Evolutionary conservation across 306 rosid genomes (phyloP).

Genomic region (Cucurbita maxima): DNA sequence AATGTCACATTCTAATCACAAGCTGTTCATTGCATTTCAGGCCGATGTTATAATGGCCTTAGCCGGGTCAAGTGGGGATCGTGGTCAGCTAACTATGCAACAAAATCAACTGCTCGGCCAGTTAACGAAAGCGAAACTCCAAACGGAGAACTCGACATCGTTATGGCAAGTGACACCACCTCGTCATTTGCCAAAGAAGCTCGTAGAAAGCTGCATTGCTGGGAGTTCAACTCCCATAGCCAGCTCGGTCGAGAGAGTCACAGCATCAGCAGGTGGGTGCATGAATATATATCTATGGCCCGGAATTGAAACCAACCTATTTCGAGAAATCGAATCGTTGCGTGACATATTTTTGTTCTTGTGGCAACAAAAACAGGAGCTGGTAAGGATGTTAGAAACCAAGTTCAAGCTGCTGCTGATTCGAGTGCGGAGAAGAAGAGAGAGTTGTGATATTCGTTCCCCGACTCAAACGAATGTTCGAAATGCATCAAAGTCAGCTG

Average conservation of each 20-base stretch:
- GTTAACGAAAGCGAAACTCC: slow-evolving; percentile 34
- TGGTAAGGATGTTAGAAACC: slow-evolving; percentile 44
- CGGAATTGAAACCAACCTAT: neutral
- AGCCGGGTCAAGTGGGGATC: slow-evolving; percentile 98
- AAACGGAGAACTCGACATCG: slow-evolving; percentile 56
- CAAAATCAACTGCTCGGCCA: slow-evolving; percentile 37
- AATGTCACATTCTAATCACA: neutral
- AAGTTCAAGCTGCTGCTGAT: slow-evolving; percentile 36
- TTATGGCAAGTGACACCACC: slow-evolving; percentile 27
- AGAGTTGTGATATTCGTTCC: slow-evolving; percentile 25
- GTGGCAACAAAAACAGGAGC: slow-evolving; percentile 29
- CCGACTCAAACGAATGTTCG: neutral
- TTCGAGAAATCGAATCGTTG: neutral
- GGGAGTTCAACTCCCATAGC: slow-evolving; percentile 39
- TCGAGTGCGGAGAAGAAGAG: slow-evolving; percentile 45
- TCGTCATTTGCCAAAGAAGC: slow-evolving; percentile 23
- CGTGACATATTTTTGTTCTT: slow-evolving; percentile 4
- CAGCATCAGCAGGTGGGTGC: slow-evolving; percentile 39
- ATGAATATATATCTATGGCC: neutral
- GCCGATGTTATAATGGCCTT: slow-evolving; percentile 94
- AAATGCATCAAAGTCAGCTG: neutral
- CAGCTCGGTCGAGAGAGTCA: slow-evolving; percentile 31
- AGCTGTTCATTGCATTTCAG: slow-evolving; percentile 26
- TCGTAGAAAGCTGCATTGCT: slow-evolving; percentile 36
- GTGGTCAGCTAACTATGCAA: slow-evolving; percentile 78